Evolutionary conservation across 2,329 filamentous ascomycete genomes (phyloP).

Genomic region (Alternaria incomplexa): DNA sequence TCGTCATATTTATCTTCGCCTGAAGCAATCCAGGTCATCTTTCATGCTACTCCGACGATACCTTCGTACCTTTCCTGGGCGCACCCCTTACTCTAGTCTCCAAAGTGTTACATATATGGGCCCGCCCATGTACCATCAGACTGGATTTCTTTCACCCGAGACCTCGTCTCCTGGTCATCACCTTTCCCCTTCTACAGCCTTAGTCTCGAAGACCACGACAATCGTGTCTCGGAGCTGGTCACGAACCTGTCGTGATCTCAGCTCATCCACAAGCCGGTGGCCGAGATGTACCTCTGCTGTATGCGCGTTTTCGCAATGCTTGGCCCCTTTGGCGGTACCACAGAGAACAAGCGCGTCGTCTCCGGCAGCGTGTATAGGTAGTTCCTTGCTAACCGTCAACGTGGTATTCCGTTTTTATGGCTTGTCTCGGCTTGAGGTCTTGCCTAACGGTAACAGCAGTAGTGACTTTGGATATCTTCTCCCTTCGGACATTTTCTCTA

Average conservation of each 20-base stretch:
- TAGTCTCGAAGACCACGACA: not conserved
- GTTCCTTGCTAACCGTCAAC: not conserved
- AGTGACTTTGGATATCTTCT: not conserved
- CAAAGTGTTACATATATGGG: not conserved
- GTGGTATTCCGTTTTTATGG: rapidly evolving
- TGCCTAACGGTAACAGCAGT: not conserved
- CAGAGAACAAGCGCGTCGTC: not conserved
- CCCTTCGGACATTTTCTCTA: not conserved
- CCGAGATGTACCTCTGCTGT: not conserved
- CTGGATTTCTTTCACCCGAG: not conserved
- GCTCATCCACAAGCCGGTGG: not conserved
- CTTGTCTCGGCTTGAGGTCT: not conserved
- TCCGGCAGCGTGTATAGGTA: not conserved
- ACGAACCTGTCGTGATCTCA: not conserved
- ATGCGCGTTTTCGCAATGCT: not conserved
- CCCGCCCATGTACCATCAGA: not conserved
- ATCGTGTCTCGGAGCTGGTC: not conserved
- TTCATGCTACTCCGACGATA: not conserved
- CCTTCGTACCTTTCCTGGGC: not conserved
- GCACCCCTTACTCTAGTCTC: not conserved
- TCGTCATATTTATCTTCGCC: not conserved
- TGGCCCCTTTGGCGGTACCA: not conserved
- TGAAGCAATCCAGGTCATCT: too few relatives aligned
- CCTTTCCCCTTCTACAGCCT: not conserved
- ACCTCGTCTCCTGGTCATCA: not conserved